Percentiles rank a stretch among this genome's conserved stretches.
Conservation (phyloP, 768 basidiomycete species). For the Panellus pusillus region DNA sequence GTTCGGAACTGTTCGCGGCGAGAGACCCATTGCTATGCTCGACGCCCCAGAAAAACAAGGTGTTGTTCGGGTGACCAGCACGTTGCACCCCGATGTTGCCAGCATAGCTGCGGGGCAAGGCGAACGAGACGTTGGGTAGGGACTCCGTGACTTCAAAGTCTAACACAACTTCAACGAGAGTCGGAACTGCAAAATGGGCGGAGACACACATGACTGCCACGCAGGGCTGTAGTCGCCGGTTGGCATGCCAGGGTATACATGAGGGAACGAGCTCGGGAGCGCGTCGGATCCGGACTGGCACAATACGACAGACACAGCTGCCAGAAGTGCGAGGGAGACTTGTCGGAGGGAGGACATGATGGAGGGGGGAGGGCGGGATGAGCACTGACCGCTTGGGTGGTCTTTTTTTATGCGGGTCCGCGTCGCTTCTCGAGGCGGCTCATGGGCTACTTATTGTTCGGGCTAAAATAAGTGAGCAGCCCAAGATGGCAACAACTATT, state of each 20-base stretch:
- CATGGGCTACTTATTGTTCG: too few relatives aligned
- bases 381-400: not conserved
- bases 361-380: constrained; percentile 1
- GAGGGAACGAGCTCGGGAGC: constrained; percentile 47
- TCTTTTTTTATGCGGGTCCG: too few relatives aligned
- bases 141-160: constrained; percentile 59
- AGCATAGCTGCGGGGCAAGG: constrained; percentile 52
- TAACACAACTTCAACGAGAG: constrained; percentile 24
- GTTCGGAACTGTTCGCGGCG: constrained; percentile 44
- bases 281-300: constrained; percentile 18
- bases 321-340: constrained; percentile 25
- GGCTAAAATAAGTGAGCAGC: too few relatives aligned
- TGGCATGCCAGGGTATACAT: constrained; percentile 48
- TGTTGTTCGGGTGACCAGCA: constrained; percentile 59
- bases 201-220: constrained; percentile 61
- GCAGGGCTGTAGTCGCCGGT: constrained; percentile 48
- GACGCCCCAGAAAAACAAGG: constrained; percentile 66
- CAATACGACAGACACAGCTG: constrained; percentile 25
- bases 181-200: too few relatives aligned
- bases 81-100: constrained; percentile 66
- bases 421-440: too few relatives aligned
- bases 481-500: too few relatives aligned
- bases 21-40: constrained; percentile 59
- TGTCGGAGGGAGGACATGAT: constrained; percentile 29
- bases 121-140: constrained; percentile 64